Evolutionary conservation across 495 filamentous ascomycete genomes (phyloP), one percentile per base, ranked within the genome.

Genomic region (Venustampulla echinocandica): DNA sequence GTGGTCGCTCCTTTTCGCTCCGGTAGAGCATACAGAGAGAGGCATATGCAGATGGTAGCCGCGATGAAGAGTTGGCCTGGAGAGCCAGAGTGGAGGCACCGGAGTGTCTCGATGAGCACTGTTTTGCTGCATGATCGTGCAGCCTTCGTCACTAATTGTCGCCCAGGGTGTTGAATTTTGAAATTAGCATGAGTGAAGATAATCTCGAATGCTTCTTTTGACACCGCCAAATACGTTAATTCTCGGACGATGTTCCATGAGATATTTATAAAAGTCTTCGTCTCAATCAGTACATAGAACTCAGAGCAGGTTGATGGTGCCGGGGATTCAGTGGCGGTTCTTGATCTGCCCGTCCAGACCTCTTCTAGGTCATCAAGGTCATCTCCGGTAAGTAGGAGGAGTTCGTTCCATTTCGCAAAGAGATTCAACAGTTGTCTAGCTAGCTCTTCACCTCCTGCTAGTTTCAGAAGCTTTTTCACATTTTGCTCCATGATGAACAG

Each of bases 231-330:
- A 37, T 44, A 50, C 10, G 47, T 43, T 35, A 50, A 24, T 36
- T 50, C 47, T 25, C 41, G 39, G 40, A 50, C 39, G 30, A 50
- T 44, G 21, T 25, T 50, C 47, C 47, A 50, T 42, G 39, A 50
- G 10, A 19, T 43, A 50, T 44, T 44, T 30, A 50, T 42, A 28
- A 23, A 50, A 18, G 14, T 43, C 19, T 37, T 43, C 20, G 38
- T 37, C 47, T 50, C 47, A 7, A 44, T 37, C 30, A 50, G 30
- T 36, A 50, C 47, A 37, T 50, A 44, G 40, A 50, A 50, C 17
- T 44, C 40, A 25, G 39, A 35, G 21, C 11, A 37, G 38, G 15
- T 27, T 34, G 47, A 34, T 35, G 20, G 39, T 30, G 13, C 40
- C 25, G 32, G 18, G 30, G 27, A 19, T 42, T 50, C 39, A 17